phyloP scores from a whole-genome alignment of 108 stramenopile genomes.

The Stephanodiscus triporus region DNA sequence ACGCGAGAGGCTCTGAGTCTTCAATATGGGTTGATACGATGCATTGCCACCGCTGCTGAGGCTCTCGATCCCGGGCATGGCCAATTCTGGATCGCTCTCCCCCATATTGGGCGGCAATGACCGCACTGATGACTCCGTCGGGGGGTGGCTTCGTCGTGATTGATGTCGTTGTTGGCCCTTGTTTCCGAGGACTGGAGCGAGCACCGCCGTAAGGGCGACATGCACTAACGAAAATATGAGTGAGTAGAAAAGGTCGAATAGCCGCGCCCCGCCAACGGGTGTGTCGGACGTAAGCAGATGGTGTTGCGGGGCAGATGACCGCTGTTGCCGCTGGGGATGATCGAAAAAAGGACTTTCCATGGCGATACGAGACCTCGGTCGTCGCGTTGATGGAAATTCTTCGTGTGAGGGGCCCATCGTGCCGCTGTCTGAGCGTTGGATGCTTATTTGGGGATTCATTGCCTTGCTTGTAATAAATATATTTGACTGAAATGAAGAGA shows the following conservation, averaged over 20 bases:
- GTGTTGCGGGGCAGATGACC: slow-evolving; percentile 2
- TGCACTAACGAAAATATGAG: slow-evolving; percentile 19
- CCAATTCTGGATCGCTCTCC: slow-evolving; percentile 19
- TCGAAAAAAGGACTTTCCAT: background rate
- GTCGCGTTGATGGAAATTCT: background rate
- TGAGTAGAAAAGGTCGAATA: slow-evolving; percentile 25
- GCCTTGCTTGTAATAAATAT: too few relatives aligned
- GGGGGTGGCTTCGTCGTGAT: background rate
- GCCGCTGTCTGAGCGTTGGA: background rate
- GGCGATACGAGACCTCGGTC: background rate
- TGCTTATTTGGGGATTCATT: background rate
- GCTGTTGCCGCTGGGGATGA: slow-evolving; percentile 1
- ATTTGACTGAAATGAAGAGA: too few relatives aligned
- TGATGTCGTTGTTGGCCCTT: background rate
- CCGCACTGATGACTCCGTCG: background rate
- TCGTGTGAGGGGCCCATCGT: background rate
- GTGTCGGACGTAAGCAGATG: background rate
- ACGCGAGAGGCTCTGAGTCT: slow-evolving; percentile 3
- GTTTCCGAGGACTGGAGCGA: slow-evolving; percentile 24
- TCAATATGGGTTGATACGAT: slow-evolving; percentile 3
- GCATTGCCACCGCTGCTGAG: background rate
- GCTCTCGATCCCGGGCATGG: slow-evolving; percentile 7
- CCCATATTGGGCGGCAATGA: background rate
- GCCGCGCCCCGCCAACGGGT: background rate
- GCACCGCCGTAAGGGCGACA: slow-evolving; percentile 10